Percentiles rank a stretch among this genome's conserved stretches.
Conservation (phyloP, 148 eudicot genomes). For the Vaccinium vitisidaea region DNA sequence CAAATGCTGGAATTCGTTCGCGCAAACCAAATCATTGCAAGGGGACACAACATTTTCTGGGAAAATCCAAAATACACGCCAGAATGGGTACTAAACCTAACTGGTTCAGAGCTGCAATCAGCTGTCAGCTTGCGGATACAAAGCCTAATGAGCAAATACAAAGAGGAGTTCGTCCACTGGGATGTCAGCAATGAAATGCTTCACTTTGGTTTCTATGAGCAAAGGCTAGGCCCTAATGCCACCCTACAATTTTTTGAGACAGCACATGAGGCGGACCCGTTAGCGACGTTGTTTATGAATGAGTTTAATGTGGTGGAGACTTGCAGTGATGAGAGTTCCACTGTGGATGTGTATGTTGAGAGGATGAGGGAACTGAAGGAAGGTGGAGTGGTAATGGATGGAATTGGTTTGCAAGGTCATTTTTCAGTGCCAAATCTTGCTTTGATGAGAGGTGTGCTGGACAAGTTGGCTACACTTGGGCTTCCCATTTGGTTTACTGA, state of each 20-base stretch:
- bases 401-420: constrained; percentile 82
- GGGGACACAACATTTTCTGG: constrained; percentile 98
- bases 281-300: constrained; percentile 73
- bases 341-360: constrained; percentile 57
- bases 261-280: constrained; percentile 64
- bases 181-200: constrained; percentile 90
- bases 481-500: constrained; percentile 94
- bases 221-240: constrained; percentile 66
- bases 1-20: constrained; percentile 68
- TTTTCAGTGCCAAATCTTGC: constrained; percentile 71
- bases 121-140: constrained; percentile 56
- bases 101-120: constrained; percentile 35
- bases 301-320: constrained; percentile 90
- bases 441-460: constrained; percentile 66
- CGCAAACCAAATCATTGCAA: constrained; percentile 49
- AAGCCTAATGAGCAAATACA: constrained; percentile 61
- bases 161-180: constrained; percentile 81
- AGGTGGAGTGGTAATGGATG: constrained; percentile 70
- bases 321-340: constrained; percentile 59
- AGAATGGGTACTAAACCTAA: constrained; percentile 61
- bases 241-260: constrained; percentile 51
- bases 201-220: constrained; percentile 69
- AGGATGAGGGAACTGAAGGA: constrained; percentile 54
- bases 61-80: constrained; percentile 66
- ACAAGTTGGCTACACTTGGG: constrained; percentile 68